Base-by-base conservation (phyloP, 1,284 basidiomycete genomes). In the Malassezia caprae region DNA sequence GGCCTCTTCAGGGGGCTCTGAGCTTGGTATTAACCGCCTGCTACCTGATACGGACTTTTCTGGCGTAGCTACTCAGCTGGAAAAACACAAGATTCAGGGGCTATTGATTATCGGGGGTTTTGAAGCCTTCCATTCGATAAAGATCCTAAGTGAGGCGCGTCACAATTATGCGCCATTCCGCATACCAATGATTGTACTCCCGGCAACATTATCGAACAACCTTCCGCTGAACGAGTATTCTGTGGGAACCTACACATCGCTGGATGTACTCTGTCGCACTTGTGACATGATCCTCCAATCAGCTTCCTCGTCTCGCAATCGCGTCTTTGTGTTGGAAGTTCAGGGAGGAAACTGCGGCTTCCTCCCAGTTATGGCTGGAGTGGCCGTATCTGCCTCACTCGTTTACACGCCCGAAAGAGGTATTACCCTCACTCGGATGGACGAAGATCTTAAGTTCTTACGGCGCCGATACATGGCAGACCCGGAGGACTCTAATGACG, bases 271-370 rank as follows among this genome's bases (percentile, higher is more conserved):
- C n/a, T 90, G 96, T 34, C 86, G 90, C 59, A 91, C 94, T 3
- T 96, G 91, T 73, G 94, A 99, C 77, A 85, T 90, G 28, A 94
- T 98, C 78, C 94, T 91, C 78, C 94, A 98, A 80, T 90, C 87
- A 68, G 93, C 94, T 5, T 88, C 87, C 48, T 93, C 93, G 6
- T 91, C 88, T 67, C 78, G 93, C 62, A 93, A 96, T 76, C 80
- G 93, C 44, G 91, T 96, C 51, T 98, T 99, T 74, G 87, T 98
- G 1, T 89, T 99, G 24, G 91, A 98, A 78, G 96, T 91, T 0
- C 94, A 98, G 76, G 93, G 94, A 52, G 93, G 93, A 31, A 85
- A 85, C 77, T 94, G 88, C 74, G 93, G 94, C 10, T 96, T 94
- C 76, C 83, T 98, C 59, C 90, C 91, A 7, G 86, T 90, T 1